A percentile compares a stretch with the other conserved stretches of the same genome.
These are phyloP conservation scores for Zygosaccharomyces lentus DNA, from an alignment of 805 yeast genomes.

Conservation along the genomic window DNA sequence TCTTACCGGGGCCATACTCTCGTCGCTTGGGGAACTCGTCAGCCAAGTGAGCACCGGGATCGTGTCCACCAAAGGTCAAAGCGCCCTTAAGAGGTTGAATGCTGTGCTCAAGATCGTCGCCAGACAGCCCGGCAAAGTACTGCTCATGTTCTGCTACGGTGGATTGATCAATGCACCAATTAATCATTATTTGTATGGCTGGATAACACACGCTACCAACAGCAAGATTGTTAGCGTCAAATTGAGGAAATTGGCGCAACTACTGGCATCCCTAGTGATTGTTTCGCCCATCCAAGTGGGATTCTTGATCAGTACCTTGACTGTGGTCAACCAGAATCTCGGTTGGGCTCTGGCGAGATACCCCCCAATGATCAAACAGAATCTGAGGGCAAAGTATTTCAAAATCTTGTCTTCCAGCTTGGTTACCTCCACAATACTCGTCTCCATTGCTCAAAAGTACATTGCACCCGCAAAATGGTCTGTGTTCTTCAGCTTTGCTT, in stretches of 20 bases:
- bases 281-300: constrained; percentile 25
- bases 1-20: constrained; percentile 21
- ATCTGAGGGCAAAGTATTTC: constrained; percentile 13
- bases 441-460: constrained; percentile 22
- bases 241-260: constrained; percentile 18
- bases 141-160: constrained; percentile 22
- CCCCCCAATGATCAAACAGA: constrained; percentile 8
- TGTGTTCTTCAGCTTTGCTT: constrained; percentile 25
- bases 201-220: constrained; percentile 16
- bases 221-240: constrained; percentile 8
- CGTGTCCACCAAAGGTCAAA: neutral
- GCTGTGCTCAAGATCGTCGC: constrained; percentile 1
- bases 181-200: constrained; percentile 21
- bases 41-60: constrained; percentile 17
- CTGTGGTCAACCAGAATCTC: constrained; percentile 16
- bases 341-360: constrained; percentile 6
- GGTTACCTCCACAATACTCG: constrained; percentile 19
- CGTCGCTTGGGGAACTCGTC: constrained; percentile 19
- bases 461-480: constrained; percentile 25
- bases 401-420: constrained; percentile 21
- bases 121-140: constrained; percentile 12
- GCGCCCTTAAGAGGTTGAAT: constrained; percentile 4
- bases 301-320: constrained; percentile 16
- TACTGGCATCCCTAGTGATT: constrained; percentile 18
- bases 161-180: constrained; percentile 25